These are phyloP conservation scores for Citrus cavaleriei DNA, from an alignment of 345 rosid species.

Conservation along the genomic window DNA sequence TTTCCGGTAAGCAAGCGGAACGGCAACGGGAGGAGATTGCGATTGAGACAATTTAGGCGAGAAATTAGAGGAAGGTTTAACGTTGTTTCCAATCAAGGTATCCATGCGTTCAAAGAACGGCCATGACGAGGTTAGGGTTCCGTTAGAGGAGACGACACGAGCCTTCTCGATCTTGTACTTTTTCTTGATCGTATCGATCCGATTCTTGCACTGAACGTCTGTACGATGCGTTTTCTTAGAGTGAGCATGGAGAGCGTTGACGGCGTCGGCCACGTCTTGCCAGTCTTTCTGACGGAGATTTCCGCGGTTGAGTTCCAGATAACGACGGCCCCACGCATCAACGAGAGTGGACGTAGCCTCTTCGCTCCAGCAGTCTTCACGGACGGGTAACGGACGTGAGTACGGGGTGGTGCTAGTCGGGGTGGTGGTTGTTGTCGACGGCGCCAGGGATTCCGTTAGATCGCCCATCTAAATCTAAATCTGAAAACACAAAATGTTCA, in stretches of 20 bases:
- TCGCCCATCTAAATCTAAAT: slow-evolving; percentile 32
- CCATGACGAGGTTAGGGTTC: slow-evolving; percentile 61
- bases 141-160: slow-evolving; percentile 58
- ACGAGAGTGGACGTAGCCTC: slow-evolving; percentile 94
- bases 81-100: slow-evolving; percentile 63
- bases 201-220: slow-evolving; percentile 97
- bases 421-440: slow-evolving; percentile 12
- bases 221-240: slow-evolving; percentile 88
- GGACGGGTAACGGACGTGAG: slow-evolving; percentile 59
- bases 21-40: slow-evolving; percentile 20
- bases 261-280: slow-evolving; percentile 96
- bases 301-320: slow-evolving; percentile 83
- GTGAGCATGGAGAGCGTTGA: slow-evolving; percentile 82
- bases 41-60: slow-evolving; percentile 25
- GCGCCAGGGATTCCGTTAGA: slow-evolving; percentile 33
- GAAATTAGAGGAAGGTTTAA: slow-evolving; percentile 35
- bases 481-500: background rate
- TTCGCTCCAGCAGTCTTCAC: slow-evolving; percentile 99
- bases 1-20: slow-evolving; percentile 12
- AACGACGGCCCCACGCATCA: slow-evolving; percentile 92
- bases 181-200: slow-evolving; percentile 96
- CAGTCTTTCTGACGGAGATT: slow-evolving; percentile 98
- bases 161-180: slow-evolving; percentile 93
- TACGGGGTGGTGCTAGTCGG: slow-evolving; percentile 31
- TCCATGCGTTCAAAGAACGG: slow-evolving; percentile 81